Evolutionary conservation across 768 basidiomycete species (phyloP), one percentile per base, ranked within the genome.

Genomic region (Coprinopsis strossmayeri): DNA sequence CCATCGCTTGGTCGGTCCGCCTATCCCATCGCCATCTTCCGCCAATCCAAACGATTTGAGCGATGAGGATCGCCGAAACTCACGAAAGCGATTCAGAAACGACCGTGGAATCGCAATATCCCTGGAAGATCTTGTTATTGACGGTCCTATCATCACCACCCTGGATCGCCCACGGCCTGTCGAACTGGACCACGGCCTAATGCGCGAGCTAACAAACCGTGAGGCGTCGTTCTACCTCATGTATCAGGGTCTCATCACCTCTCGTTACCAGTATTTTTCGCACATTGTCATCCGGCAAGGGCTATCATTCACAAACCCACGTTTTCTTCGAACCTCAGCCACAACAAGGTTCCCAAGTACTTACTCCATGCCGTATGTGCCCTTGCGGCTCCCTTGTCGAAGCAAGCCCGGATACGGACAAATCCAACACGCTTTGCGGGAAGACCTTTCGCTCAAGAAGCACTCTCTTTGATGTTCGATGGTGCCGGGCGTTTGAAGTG

Each of bases 231-330:
- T 48, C 47, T 27, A 26, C 46, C 49, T 52, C 53, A 45, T 46
- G 40, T 48, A 17, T n/a, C 43, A 20, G 4, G n/a, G 41, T 5
- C 53, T 43, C 52, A 45, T 48, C 39, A 51, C 18, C 52, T 48
- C 35, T 40, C 44, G 10, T 58, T 39, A 53, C 34, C 57, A 90
- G 87, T 90, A 9, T 90, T 90, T 64, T 90, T 91, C 62, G 75
- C 88, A 21, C 85, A 86, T 61, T 84, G 83, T 55, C 85, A 90
- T 59, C 88, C 88, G 20, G 79, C 82, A 52, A 78, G 84, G 30
- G 74, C 82, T 56, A 72, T 90, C 52, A 77, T 91, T 39, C 89
- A 91, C 64, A 86, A 86, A 45, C 83, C 89, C 18, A 80, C 82
- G 5, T 91, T 91, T 57, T 71, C 81, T 20, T 72, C 79, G 1